Conservation (phyloP, 371 early-diverging fungal genomes). For the Mortierella sp. region DNA sequence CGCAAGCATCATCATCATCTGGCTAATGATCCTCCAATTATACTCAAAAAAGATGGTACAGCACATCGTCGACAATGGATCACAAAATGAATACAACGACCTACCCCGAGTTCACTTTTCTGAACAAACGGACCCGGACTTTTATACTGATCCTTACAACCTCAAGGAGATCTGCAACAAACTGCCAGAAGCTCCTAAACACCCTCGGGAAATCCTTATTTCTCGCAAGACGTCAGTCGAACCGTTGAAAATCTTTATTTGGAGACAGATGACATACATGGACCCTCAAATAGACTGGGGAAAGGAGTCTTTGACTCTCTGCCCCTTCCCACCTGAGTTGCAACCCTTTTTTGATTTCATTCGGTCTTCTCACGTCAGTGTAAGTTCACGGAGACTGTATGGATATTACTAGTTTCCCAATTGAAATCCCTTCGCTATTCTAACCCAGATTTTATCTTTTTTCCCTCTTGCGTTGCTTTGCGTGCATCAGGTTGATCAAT, state of each 20-base stretch:
- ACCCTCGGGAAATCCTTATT: conserved; percentile 6
- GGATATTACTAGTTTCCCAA: too few relatives aligned
- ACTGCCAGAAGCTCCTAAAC: neutral
- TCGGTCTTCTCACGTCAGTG: neutral
- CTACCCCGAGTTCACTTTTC: neutral
- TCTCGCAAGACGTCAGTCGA: conserved; percentile 3
- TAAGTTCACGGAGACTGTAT: neutral
- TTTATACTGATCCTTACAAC: neutral
- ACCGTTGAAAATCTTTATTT: conserved; percentile 14
- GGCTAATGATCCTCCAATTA: neutral
- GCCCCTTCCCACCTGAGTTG: conserved; percentile 17
- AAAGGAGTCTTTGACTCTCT: conserved; percentile 11
- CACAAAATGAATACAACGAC: neutral
- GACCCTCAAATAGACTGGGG: conserved; percentile 6
- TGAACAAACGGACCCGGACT: neutral
- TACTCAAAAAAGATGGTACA: neutral
- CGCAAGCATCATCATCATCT: neutral
- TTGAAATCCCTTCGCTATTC: neutral
- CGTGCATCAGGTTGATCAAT: too few relatives aligned
- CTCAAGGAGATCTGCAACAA: conserved; percentile 17
- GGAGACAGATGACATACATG: conserved; percentile 9
- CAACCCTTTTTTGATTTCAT: conserved; percentile 24
- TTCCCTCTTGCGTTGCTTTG: neutral
- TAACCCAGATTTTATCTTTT: neutral
- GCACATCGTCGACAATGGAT: neutral